A percentile compares a stretch with the other conserved stretches of the same genome.
Conservation (phyloP, 805 yeast genomes). For the Barnettozyma californica region DNA sequence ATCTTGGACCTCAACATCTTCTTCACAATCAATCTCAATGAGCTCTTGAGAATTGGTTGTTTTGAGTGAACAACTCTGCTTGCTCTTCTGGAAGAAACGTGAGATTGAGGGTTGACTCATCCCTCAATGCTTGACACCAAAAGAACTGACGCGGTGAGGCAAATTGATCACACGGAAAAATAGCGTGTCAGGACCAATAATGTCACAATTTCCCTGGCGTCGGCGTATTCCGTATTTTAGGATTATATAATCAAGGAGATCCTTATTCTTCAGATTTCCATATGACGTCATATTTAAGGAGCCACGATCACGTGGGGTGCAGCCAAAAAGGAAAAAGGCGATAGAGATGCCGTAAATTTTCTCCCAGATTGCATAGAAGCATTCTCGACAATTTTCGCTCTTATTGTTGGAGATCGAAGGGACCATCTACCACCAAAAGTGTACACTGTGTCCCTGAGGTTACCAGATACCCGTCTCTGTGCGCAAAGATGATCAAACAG, state of each 20-base stretch:
- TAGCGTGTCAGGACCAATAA: background rate
- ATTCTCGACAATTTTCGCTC: background rate
- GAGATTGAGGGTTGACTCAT: constrained; percentile 1
- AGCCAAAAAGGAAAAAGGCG: background rate
- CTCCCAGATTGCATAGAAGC: background rate
- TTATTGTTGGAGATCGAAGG: background rate
- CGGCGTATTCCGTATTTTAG: no score
- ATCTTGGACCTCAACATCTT: background rate
- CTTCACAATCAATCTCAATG: background rate
- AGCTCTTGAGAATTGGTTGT: background rate
- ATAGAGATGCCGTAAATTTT: background rate
- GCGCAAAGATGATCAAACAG: background rate
- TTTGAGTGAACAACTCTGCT: background rate
- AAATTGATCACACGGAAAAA: background rate
- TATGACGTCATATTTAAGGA: background rate
- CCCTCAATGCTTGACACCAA: background rate
- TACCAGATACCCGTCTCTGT: background rate
- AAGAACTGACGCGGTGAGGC: background rate
- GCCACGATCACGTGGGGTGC: background rate
- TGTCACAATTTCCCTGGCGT: no score
- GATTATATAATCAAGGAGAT: no score
- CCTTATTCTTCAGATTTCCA: no score
- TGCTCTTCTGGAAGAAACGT: background rate
- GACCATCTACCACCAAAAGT: background rate
- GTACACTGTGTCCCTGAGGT: background rate